Evolutionary conservation across 1,284 basidiomycete genomes (phyloP).

Genomic region (Leucoagaricus sp.): DNA sequence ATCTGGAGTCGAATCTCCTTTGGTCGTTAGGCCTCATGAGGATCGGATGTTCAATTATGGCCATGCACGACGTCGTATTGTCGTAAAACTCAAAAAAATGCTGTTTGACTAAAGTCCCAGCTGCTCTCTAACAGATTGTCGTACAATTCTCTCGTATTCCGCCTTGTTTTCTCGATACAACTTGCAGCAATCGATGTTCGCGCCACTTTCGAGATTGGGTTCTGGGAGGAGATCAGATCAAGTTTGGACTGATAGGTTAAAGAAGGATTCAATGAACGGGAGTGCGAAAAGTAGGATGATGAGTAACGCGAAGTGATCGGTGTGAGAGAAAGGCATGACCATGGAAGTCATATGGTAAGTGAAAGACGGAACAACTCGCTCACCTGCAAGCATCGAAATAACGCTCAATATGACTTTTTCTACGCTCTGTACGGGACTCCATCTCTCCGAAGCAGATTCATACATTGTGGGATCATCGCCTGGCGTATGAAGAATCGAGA

Average conservation of each 20-base stretch:
- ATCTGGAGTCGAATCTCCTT: background rate
- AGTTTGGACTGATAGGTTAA: background rate
- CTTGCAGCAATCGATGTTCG: constrained; percentile 98
- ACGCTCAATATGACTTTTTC: constrained; percentile 97
- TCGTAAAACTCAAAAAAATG: background rate
- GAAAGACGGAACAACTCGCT: constrained; percentile 21
- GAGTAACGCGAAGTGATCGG: constrained; percentile 20
- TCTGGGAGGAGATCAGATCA: constrained; percentile 47
- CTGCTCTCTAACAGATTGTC: constrained; percentile 71
- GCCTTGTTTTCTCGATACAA: constrained; percentile 85
- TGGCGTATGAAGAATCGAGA: constrained; percentile 96
- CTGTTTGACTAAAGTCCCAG: constrained; percentile 48
- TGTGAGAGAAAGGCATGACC: constrained; percentile 10
- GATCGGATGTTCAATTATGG: background rate
- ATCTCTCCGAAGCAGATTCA: constrained; percentile 94
- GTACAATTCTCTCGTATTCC: constrained; percentile 75
- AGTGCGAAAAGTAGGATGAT: background rate
- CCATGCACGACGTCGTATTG: background rate
- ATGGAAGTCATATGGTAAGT: constrained; percentile 10
- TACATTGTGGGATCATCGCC: constrained; percentile 93
- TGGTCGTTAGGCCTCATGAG: background rate
- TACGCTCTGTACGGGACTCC: constrained; percentile 97
- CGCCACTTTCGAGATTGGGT: constrained; percentile 98
- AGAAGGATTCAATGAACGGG: background rate
- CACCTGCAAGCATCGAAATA: constrained; percentile 97